Percentiles rank a stretch among this genome's conserved stretches.
Conservation (phyloP, 495 filamentous ascomycete species). For the Glutinoglossum americanum region DNA sequence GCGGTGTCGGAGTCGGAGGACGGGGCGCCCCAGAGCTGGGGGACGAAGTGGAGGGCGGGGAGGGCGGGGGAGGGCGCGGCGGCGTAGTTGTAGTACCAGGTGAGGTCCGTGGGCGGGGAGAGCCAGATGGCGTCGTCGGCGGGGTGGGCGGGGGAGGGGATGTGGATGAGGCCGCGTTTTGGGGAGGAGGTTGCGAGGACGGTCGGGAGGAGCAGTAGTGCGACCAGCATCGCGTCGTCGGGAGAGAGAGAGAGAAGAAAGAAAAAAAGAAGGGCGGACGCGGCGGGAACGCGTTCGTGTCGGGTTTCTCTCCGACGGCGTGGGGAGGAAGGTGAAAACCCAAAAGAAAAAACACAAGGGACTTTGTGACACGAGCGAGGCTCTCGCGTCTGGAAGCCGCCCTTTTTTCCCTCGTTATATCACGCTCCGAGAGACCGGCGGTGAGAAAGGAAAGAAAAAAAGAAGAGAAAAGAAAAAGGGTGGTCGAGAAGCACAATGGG, state of each 20-base stretch:
- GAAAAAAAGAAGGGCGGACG: no score
- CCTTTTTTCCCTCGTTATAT: no score
- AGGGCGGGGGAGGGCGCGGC: conserved; percentile 28
- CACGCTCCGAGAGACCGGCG: no score
- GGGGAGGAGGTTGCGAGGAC: conserved; percentile 16
- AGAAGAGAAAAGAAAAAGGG: background rate
- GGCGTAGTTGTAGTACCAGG: conserved; percentile 69
- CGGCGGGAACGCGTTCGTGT: no score
- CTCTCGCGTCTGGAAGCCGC: background rate
- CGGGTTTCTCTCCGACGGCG: no score
- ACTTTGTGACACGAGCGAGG: no score
- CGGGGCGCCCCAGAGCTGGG: conserved; percentile 51
- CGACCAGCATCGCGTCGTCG: background rate
- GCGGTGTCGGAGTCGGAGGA: conserved; percentile 21
- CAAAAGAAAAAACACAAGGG: no score
- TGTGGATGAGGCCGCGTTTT: conserved; percentile 52
- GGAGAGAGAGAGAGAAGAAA: no score
- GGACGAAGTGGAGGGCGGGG: conserved; percentile 43
- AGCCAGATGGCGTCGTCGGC: conserved; percentile 40
- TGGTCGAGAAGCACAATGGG: no score
- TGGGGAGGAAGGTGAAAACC: no score
- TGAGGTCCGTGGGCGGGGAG: conserved; percentile 29
- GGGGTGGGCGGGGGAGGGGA: conserved; percentile 25
- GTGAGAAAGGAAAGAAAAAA: background rate
- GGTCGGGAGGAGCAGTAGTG: background rate